Base-by-base conservation (phyloP, 257 asterid genomes). In the Nicotiana undulata region DNA sequence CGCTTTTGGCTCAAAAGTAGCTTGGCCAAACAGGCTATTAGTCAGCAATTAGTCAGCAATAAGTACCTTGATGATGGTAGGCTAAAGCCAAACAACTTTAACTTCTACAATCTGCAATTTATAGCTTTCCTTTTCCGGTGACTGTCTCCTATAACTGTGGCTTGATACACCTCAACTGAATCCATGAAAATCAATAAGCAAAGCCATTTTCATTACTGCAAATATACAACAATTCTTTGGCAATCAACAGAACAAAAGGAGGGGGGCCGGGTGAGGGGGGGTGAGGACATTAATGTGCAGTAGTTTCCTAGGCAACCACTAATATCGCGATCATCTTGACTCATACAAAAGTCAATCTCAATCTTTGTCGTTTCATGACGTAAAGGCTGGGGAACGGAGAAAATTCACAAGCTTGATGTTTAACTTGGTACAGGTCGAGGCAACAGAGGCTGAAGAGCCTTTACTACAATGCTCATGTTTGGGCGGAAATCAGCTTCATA, bases 401-500 rank as follows among this genome's bases (percentile, higher is more conserved):
- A 49, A 76, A 75, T 55, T 90, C 85, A 86, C 87, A 82, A 80
- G 87, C 60, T 77, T 40, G 82, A 79, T 31, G 88, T 63, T 79
- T 84, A 83, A 60, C 55, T 79, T 26, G 85, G 88, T 74, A 93
- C 94, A 32, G 89, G 40, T 56, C 89, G 88, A 52, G 96, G 82
- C 87, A 90, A 81, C 58, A 92, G 88, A 72, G 97, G 97, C 87
- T 92, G 95, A 56, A 92, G 90, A 58, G 97, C 95, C 87, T 90
- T 92, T 28, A 92, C 93, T 12, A 92, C 95, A 40, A 90, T 92
- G 91, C 93, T 90, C 92, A 90, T 90, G 87, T 92, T 89, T 22
- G 97, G 95, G 13, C 94, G 88, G 77, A 90, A 92, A 85, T 90
- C 93, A 10, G 97, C 91, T 86, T 89, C 95, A 32, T 89, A 90